Conservation (phyloP, 1,284 basidiomycete species). For the Trichosporon sp. region DNA sequence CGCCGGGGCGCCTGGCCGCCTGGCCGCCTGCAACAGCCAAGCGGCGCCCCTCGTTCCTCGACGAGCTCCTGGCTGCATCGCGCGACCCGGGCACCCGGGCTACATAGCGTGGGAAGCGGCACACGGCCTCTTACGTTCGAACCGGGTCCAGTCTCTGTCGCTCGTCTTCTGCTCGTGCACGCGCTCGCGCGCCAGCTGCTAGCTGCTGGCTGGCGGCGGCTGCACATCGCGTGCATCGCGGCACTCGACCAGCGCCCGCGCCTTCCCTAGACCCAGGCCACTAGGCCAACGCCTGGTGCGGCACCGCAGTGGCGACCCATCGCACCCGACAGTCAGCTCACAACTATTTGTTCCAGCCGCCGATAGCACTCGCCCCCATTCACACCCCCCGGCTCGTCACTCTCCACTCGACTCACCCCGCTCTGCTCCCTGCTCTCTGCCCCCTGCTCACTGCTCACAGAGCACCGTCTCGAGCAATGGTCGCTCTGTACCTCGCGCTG, state of each 20-base stretch:
- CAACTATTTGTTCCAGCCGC: background rate
- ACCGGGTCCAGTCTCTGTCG: background rate
- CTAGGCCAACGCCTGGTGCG: background rate
- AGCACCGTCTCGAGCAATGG: conserved; percentile 5
- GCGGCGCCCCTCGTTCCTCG: background rate
- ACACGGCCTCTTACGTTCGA: background rate
- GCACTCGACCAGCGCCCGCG: background rate
- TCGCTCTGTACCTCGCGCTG: conserved; percentile 15
- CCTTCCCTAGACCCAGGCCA: background rate
- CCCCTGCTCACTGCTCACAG: too few relatives aligned
- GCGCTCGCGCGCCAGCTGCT: background rate
- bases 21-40: background rate
- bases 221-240: too few relatives aligned
- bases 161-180: background rate
- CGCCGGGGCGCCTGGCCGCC: background rate
- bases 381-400: background rate
- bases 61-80: too few relatives aligned
- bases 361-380: background rate
- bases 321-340: background rate
- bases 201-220: background rate
- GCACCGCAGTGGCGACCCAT: background rate
- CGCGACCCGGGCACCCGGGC: too few relatives aligned
- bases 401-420: background rate
- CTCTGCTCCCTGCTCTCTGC: too few relatives aligned
- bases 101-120: background rate